Evolutionary conservation across 2,329 filamentous ascomycete species (phyloP), one percentile per base, ranked within the genome.

Genomic region (Biscogniauxia marginata): DNA sequence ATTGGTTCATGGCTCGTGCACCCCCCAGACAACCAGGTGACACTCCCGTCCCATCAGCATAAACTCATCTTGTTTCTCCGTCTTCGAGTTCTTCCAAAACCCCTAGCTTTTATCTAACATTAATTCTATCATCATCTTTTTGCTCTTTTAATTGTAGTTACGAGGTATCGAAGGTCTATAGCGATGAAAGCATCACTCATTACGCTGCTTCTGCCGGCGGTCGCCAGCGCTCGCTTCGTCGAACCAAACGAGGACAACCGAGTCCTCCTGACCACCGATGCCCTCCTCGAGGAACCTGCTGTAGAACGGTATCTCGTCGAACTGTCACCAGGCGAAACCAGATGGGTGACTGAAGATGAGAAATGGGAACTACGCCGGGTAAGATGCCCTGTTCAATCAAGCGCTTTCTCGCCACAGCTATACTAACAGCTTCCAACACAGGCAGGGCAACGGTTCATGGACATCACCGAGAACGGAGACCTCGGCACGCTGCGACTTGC

Each of bases 361-460:
- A 99, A 98, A 76, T 97, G 93, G 92, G 86, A 88, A 73, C 77
- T 98, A 62, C 87, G 89, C 69, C 82, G 91, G 65, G 92, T 96
- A 64, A 11, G 13, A 55, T 44, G 18, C 49, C 51, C 30, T 43
- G 21, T 8, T n/a, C 6, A 16, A 25, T n/a, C 19, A 18, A 23
- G 30, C 13, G 30, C 30, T 39, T 39, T 16, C 30, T n/a, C 23
- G n/a, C 13, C 30, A 39, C 30, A 39, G 2, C 30, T 39, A 52
- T 48, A 39, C 62, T 70, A 49, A 67, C 54, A 54, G 16, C 13
- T 20, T 22, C 54, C 46, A 16, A 2, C n/a, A 43, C 66, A 96
- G 91, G 82, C 90, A 70, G 92, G 92, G 67, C 81, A 87, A 64
- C 89, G 87, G 68, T 98, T 98, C 80, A 96, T 98, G 82, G 93